These are phyloP conservation scores for Maudiozyma pseudohumilis DNA, from an alignment of 805 yeast species.

Conservation along the genomic window DNA sequence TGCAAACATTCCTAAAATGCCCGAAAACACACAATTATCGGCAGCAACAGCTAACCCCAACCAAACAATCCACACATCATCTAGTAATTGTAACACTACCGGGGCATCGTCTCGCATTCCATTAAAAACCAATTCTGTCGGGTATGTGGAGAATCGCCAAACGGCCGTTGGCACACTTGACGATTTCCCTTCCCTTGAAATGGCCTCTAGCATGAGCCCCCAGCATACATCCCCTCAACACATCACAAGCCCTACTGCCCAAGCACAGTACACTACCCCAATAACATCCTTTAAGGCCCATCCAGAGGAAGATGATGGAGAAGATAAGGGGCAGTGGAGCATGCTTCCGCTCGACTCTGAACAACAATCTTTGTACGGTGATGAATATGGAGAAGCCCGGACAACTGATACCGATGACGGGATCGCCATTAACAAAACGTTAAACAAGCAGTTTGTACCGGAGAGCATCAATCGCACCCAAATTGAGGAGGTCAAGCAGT, in stretches of 20 bases:
- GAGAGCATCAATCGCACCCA: slow-evolving; percentile 17
- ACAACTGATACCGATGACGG: not conserved
- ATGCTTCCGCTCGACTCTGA: slow-evolving; percentile 5
- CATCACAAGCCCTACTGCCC: not conserved
- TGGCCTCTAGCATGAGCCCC: no score
- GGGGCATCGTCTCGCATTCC: no score
- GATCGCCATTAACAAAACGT: slow-evolving; percentile 2
- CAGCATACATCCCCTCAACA: not conserved
- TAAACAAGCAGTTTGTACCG: slow-evolving; percentile 10
- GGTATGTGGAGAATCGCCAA: not conserved
- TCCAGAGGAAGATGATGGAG: not conserved
- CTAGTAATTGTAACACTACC: no score
- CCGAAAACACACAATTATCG: no score
- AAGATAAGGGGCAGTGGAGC: not conserved
- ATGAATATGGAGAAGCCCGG: not conserved
- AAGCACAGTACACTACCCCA: not conserved
- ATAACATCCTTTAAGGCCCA: not conserved
- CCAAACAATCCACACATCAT: not conserved
- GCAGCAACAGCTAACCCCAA: slow-evolving; percentile 8
- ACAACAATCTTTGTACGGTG: slow-evolving; percentile 4
- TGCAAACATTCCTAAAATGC: no score
- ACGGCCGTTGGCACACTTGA: not conserved
- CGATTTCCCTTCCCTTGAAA: not conserved
- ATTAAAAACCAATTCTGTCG: not conserved
- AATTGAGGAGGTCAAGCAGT: slow-evolving; percentile 23